Percentiles rank a stretch among this genome's conserved stretches.
Conservation (phyloP, 495 filamentous ascomycete species). For the Thozetella sp. region DNA sequence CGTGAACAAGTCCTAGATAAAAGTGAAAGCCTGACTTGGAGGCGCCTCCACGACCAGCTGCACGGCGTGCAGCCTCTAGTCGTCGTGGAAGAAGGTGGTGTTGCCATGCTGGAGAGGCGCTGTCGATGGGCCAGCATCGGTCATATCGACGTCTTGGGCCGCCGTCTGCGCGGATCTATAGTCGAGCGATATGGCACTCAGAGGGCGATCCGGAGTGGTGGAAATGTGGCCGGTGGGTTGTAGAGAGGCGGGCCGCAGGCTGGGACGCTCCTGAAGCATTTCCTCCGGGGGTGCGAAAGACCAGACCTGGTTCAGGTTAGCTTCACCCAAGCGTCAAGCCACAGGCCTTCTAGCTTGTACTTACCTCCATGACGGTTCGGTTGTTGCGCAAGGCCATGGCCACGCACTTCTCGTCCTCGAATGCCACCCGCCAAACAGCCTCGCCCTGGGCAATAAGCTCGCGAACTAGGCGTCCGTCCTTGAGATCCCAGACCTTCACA, state of each 20-base stretch:
- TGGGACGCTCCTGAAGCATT: constrained; percentile 43
- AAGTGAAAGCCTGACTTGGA: too few relatives aligned
- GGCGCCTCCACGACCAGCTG: constrained; percentile 1
- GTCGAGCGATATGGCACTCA: constrained; percentile 37
- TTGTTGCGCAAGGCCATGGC: constrained; percentile 85
- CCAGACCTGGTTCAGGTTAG: constrained; percentile 68
- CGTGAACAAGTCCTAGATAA: too few relatives aligned
- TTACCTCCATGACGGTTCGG: constrained; percentile 96
- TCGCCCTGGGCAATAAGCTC: constrained; percentile 90
- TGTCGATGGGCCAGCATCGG: constrained; percentile 46
- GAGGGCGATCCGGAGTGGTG: constrained; percentile 32
- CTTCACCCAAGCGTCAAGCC: neutral
- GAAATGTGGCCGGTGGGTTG: constrained; percentile 26
- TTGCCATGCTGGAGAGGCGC: constrained; percentile 35
- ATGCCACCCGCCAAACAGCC: constrained; percentile 95
- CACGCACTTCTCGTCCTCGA: constrained; percentile 97
- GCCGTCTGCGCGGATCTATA: constrained; percentile 21
- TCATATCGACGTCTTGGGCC: constrained; percentile 44
- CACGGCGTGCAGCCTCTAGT: constrained; percentile 17
- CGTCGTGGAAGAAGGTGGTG: constrained; percentile 49
- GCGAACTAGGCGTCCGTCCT: constrained; percentile 85
- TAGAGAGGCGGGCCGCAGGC: constrained; percentile 28
- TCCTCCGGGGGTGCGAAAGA: constrained; percentile 87
- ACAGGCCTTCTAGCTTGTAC: constrained; percentile 18
- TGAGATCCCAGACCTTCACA: constrained; percentile 96